These are phyloP conservation scores for Penicillium italicum DNA, from an alignment of 2,329 filamentous ascomycete genomes.

Conservation along the genomic window DNA sequence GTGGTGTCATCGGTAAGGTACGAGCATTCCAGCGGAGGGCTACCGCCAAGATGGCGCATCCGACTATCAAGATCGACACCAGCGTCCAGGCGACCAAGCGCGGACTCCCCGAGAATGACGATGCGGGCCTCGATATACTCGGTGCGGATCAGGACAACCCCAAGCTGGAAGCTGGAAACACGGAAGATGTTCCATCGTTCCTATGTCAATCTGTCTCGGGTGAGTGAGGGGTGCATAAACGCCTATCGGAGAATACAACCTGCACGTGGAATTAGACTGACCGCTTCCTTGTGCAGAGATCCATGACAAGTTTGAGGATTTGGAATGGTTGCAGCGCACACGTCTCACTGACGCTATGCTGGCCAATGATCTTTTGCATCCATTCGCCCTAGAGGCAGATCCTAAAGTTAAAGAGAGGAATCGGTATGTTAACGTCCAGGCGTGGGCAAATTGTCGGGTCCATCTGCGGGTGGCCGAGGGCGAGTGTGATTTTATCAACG, in stretches of 20 bases:
- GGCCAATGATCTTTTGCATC: constrained; percentile 47
- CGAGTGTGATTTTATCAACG: constrained; percentile 76
- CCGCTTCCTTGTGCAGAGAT: constrained; percentile 47
- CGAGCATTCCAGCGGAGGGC: constrained; percentile 40
- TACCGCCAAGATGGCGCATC: constrained; percentile 42
- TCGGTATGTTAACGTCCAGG: constrained; percentile 84
- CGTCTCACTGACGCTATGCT: constrained; percentile 49
- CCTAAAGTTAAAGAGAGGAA: constrained; percentile 63
- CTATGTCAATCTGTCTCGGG: constrained; percentile 38
- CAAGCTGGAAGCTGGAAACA: constrained; percentile 28
- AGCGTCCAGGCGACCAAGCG: constrained; percentile 40
- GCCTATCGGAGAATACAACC: constrained; percentile 17
- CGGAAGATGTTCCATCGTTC: constrained; percentile 37
- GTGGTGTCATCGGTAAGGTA: constrained; percentile 41
- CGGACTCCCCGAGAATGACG: constrained; percentile 35
- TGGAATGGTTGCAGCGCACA: constrained; percentile 58
- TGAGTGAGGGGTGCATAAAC: constrained; percentile 28
- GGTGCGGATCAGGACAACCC: constrained; percentile 29
- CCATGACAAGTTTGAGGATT: constrained; percentile 57
- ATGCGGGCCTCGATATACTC: constrained; percentile 29
- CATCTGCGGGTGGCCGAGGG: constrained; percentile 72
- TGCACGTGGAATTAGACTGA: constrained; percentile 20
- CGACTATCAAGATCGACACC: constrained; percentile 40
- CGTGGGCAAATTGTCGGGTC: constrained; percentile 82
- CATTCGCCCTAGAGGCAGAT: constrained; percentile 58